Conservation (phyloP, 495 filamentous ascomycete species). For the Aspergillus funiculosus region DNA sequence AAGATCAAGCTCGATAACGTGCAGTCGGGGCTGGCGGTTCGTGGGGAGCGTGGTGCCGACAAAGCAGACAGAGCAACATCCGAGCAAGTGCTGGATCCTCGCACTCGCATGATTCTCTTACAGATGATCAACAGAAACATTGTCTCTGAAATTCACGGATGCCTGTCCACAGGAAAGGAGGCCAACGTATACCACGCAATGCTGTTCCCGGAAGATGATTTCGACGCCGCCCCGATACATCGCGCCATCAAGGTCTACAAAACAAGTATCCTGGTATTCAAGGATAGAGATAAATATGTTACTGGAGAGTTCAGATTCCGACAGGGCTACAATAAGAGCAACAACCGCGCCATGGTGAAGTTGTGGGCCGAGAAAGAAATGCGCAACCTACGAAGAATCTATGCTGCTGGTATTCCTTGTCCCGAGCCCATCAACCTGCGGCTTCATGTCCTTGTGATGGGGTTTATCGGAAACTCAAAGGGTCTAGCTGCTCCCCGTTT, state of each 20-base stretch:
- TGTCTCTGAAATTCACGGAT: constrained; percentile 81
- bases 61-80: constrained; percentile 87
- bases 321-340: constrained; percentile 81
- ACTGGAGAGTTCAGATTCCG: constrained; percentile 83
- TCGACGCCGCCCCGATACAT: constrained; percentile 43
- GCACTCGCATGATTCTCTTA: constrained; percentile 88
- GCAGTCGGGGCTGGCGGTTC: constrained; percentile 49
- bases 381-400: constrained; percentile 80
- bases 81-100: constrained; percentile 88
- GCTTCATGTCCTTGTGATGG: constrained; percentile 88
- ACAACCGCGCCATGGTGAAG: constrained; percentile 92
- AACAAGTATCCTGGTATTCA: constrained; percentile 92
- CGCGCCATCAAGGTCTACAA: constrained; percentile 98
- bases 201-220: constrained; percentile 39
- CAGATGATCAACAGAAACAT: constrained; percentile 87
- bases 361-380: constrained; percentile 98
- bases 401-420: constrained; percentile 77
- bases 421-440: constrained; percentile 85
- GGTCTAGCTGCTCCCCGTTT: constrained; percentile 82
- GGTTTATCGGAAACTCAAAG: constrained; percentile 79
- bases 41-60: constrained; percentile 53
- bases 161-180: constrained; percentile 92
- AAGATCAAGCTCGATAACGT: constrained; percentile 78
- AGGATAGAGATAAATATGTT: constrained; percentile 92
- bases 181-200: constrained; percentile 92